Conservation (phyloP, 2,329 filamentous ascomycete species). For the Helicocarpus griseus region DNA sequence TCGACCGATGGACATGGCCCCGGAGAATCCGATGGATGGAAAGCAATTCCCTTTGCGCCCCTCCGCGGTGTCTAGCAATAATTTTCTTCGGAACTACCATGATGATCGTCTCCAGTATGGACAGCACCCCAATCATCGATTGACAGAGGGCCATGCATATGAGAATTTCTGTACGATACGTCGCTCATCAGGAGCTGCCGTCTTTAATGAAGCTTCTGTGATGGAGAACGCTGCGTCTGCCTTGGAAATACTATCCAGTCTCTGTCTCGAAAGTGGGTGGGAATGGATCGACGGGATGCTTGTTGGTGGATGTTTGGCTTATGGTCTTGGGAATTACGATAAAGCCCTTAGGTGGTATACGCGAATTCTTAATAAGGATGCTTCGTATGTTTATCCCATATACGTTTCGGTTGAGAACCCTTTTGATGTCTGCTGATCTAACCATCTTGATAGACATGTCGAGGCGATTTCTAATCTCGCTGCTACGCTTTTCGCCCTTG, state of each 20-base stretch:
- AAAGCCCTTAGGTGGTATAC: slow-evolving; percentile 48
- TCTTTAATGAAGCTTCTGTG: slow-evolving; percentile 32
- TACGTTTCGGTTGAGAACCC: slow-evolving; percentile 14
- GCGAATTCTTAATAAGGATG: slow-evolving; percentile 49
- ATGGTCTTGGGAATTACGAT: slow-evolving; percentile 76
- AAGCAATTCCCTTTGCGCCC: slow-evolving; percentile 9
- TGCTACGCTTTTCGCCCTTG: slow-evolving; percentile 75
- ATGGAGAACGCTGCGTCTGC: slow-evolving; percentile 54
- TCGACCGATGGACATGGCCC: background rate
- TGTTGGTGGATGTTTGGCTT: slow-evolving; percentile 81
- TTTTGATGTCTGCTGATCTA: slow-evolving; percentile 15
- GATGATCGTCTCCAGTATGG: slow-evolving; percentile 8
- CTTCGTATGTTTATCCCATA: slow-evolving; percentile 34
- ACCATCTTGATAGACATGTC: slow-evolving; percentile 53
- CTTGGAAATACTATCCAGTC: slow-evolving; percentile 59
- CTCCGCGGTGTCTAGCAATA: slow-evolving; percentile 10
- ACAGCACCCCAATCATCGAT: slow-evolving; percentile 11
- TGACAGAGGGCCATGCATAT: slow-evolving; percentile 20
- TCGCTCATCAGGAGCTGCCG: slow-evolving; percentile 22
- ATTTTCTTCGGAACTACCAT: slow-evolving; percentile 6
- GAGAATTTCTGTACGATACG: slow-evolving; percentile 25
- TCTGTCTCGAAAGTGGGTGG: slow-evolving; percentile 75
- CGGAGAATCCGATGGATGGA: slow-evolving; percentile 4
- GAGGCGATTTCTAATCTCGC: slow-evolving; percentile 92
- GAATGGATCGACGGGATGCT: slow-evolving; percentile 90